Conservation (phyloP, 2,329 filamentous ascomycete genomes). For the Escovopsis weberi region DNA sequence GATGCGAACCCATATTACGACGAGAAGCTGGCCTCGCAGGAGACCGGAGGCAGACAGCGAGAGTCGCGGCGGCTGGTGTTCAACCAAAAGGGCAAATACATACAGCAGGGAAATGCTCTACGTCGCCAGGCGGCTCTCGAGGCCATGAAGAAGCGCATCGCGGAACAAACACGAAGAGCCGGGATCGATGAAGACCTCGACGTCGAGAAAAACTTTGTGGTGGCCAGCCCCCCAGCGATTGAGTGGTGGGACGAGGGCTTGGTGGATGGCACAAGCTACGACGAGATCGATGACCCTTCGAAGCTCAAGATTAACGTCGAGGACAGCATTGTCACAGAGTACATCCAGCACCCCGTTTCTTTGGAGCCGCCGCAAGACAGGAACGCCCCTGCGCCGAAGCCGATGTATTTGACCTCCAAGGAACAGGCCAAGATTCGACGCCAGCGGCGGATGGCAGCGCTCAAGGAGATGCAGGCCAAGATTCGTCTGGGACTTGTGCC, state of each 20-base stretch:
- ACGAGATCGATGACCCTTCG: conserved; percentile 46
- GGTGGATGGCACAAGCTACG: conserved; percentile 61
- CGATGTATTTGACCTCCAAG: conserved; percentile 81
- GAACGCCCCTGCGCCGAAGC: conserved; percentile 61
- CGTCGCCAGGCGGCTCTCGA: conserved; percentile 80
- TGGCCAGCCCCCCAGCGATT: conserved; percentile 70
- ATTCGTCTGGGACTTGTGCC: conserved; percentile 81
- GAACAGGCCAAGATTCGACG: conserved; percentile 86
- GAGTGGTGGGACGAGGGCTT: conserved; percentile 98
- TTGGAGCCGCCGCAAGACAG: conserved; percentile 87
- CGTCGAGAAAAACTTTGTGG: conserved; percentile 75
- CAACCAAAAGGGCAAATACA: conserved; percentile 95
- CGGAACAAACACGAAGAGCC: conserved; percentile 73
- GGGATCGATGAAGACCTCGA: conserved; percentile 86
- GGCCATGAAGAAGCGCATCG: conserved; percentile 87
- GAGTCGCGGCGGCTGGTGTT: conserved; percentile 69
- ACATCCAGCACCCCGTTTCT: conserved; percentile 84
- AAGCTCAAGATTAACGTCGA: conserved; percentile 59
- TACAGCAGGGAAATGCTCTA: conserved; percentile 80
- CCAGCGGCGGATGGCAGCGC: conserved; percentile 77
- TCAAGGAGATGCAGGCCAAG: conserved; percentile 95
- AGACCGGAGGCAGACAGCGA: conserved; percentile 41
- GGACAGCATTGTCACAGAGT: conserved; percentile 81
- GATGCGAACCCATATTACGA: conserved; percentile 68
- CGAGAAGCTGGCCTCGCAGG: conserved; percentile 47